Base-by-base conservation (phyloP, 2,329 filamentous ascomycete genomes). In the Penicillium sclerotiorum region DNA sequence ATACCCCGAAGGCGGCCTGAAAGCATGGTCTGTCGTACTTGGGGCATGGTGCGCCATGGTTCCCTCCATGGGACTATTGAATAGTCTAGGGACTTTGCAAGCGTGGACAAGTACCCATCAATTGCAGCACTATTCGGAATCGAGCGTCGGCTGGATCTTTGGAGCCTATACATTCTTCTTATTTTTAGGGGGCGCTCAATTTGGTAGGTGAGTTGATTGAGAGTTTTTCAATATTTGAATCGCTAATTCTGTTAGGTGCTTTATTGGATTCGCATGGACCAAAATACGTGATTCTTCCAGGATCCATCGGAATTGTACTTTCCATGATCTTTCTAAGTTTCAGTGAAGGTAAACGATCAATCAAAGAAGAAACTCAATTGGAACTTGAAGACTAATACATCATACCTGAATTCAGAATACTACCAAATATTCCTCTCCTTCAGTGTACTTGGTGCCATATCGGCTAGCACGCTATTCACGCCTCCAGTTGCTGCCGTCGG, bases 1-100 rank as follows among this genome's bases (percentile, higher is more conserved):
- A 5, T 65, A 62, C 49, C 73, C 73, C 0, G 73, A 75, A 50
- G 71, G 72, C 12, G 72, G 72, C 0, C 44, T 61, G 5, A 50
- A 60, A 36, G 71, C 73, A 9, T 75, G 73, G 73, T 62, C 66
- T 0, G 69, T 73, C 1, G 73, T 73, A 1, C 48, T 70, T 0
- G 73, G 71, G 9, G 66, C 69, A 5, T 72, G 63, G 58, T 72
- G 66, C 53, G 64, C 63, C 18, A 68, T 73, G 60, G 55, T 68
- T 6, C 62, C 66, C 11, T 66, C 65, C 5, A 70, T 74, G 57
- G 72, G 72, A 4, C 35, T 71, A 27, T 47, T 69, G 17, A 73
- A 71, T 23, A 69, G 62, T 12, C 52, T 70, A 8, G 68, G 66
- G 5, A 58, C 66, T 30, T 52, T 73, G 1, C 66, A 72, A 25